These are phyloP conservation scores for Exophiala viscosa DNA, from an alignment of 2,329 filamentous ascomycete genomes.

Conservation along the genomic window DNA sequence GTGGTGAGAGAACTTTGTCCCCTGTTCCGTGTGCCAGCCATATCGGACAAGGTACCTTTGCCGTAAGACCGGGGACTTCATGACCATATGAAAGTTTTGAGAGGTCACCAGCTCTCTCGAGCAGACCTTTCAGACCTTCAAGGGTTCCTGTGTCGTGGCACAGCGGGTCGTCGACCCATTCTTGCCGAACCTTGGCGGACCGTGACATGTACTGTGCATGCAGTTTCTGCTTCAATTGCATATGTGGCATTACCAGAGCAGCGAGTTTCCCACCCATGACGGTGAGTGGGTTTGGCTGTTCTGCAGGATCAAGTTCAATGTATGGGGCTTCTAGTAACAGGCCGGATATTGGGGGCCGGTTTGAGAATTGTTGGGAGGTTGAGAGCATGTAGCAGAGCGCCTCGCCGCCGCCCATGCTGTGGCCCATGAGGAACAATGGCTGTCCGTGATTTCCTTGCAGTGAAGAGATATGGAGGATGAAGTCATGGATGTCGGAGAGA, in stretches of 20 bases:
- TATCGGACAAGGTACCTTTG: conserved; percentile 53
- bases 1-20: conserved; percentile 66
- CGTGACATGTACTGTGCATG: conserved; percentile 63
- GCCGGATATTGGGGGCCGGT: conserved; percentile 63
- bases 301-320: conserved; percentile 64
- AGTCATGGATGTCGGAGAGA: conserved; percentile 72
- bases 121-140: conserved; percentile 71
- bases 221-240: conserved; percentile 64
- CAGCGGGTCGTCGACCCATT: conserved; percentile 63
- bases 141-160: conserved; percentile 82
- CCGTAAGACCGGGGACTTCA: conserved; percentile 11
- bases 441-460: conserved; percentile 32
- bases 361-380: conserved; percentile 37
- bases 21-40: conserved; percentile 73
- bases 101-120: conserved; percentile 67
- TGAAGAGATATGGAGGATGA: conserved; percentile 57
- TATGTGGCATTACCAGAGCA: conserved; percentile 62
- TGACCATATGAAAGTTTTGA: conserved; percentile 46
- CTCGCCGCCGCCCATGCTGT: conserved; percentile 86
- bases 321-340: conserved; percentile 77
- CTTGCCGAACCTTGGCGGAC: conserved; percentile 60
- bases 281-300: conserved; percentile 61
- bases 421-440: conserved; percentile 81
- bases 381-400: conserved; percentile 58
- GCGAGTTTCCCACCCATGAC: conserved; percentile 65